Evolutionary conservation across 2,329 filamentous ascomycete species (phyloP), one percentile per base, ranked within the genome.

Genomic region (Beauveria varroae): DNA sequence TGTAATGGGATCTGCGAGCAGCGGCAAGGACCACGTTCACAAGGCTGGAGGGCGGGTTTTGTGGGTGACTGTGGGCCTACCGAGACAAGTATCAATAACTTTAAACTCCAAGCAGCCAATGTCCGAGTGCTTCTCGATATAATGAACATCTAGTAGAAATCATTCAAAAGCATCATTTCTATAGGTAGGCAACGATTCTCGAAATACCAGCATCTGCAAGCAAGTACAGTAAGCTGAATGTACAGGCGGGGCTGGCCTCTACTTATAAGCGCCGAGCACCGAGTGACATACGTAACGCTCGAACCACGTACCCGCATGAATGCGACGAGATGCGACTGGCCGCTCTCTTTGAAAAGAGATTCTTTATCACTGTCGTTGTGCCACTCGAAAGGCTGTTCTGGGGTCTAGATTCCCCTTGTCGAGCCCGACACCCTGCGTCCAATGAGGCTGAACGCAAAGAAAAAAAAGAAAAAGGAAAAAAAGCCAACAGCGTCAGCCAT

Each of bases 261-360:
- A 34, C 30, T 16, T 53, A 30, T 14, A 16, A 14, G 12, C 34
- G 34, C 34, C 14, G 34, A 37, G 34, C 34, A 14, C 34, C 12
- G 34, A 37, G 34, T 8, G 40, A 37, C 37, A 41, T 59, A 59
- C 57, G 57, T 59, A 59, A 59, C 40, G 5, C 57, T 5, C 47
- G 14, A 14, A 16, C 14, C n/a, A 59, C 57, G 57, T 59, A 59
- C 34, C 24, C 41, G 18, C 18, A 24, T 8, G 44, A 49, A 57
- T 49, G 44, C 55, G 44, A 51, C 56, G 34, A 58, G 49, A 46
- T 52, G 24, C 47, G 44, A 57, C 44, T 57, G 46, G 37, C 26
- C n/a, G 24, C 18, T 18, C 14, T 24, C 8, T n/a, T n/a, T n/a
- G n/a, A n/a, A n/a, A n/a, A n/a, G n/a, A n/a, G n/a, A n/a, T n/a